Percentiles rank a stretch among this genome's conserved stretches.
Evolutionary conservation across 2,329 filamentous ascomycete genomes (phyloP).

Genomic region (Aureobasidium sp.): DNA sequence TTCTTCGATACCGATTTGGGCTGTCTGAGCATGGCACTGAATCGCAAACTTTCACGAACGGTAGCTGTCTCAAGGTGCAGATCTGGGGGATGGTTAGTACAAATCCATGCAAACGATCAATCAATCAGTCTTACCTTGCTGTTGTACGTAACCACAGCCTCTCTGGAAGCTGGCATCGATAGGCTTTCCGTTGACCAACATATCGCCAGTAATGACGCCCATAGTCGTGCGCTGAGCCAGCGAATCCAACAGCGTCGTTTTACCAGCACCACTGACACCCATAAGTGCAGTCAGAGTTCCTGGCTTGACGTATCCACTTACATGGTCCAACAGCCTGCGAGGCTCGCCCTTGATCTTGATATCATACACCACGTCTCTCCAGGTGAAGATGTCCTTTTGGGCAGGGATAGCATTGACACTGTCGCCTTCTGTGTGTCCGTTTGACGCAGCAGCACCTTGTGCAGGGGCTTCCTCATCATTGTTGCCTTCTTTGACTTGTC

Average conservation of each 20-base stretch:
- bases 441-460: slow-evolving; percentile 33
- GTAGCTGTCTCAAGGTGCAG: slow-evolving; percentile 51
- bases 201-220: slow-evolving; percentile 59
- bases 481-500: slow-evolving; percentile 28
- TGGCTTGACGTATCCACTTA: slow-evolving; percentile 91
- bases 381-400: slow-evolving; percentile 62
- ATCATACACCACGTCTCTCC: slow-evolving; percentile 72
- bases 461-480: slow-evolving; percentile 36
- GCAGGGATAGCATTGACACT: slow-evolving; percentile 49
- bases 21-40: slow-evolving; percentile 53
- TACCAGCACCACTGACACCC: slow-evolving; percentile 89
- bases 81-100: slow-evolving; percentile 41
- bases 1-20: slow-evolving; percentile 46
- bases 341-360: slow-evolving; percentile 73
- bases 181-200: slow-evolving; percentile 56
- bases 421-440: slow-evolving; percentile 20
- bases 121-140: slow-evolving; percentile 43
- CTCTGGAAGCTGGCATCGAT: slow-evolving; percentile 54
- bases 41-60: slow-evolving; percentile 48
- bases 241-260: slow-evolving; percentile 68
- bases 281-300: slow-evolving; percentile 85
- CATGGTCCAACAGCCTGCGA: slow-evolving; percentile 71
- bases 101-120: neutral
- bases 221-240: slow-evolving; percentile 52
- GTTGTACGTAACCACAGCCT: slow-evolving; percentile 60